These are phyloP conservation scores for Talaromyces proteolyticus DNA, from an alignment of 495 filamentous ascomycete species.

Conservation along the genomic window DNA sequence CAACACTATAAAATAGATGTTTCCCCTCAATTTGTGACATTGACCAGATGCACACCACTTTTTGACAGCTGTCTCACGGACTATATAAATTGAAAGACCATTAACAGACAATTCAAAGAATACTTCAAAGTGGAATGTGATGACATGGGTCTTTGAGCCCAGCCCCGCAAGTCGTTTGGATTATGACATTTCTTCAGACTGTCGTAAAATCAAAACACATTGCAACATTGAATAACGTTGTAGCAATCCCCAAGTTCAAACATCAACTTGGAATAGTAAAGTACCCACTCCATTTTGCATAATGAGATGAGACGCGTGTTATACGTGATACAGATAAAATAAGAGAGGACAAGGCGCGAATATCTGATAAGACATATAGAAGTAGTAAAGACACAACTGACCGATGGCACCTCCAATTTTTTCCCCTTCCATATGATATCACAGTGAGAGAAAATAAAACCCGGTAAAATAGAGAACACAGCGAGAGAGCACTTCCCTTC, in stretches of 20 bases:
- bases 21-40: too few relatives aligned
- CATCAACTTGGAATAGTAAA: not conserved
- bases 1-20: too few relatives aligned
- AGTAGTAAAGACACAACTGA: not conserved
- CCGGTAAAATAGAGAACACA: not conserved
- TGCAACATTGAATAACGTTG: not conserved
- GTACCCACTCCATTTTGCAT: not conserved
- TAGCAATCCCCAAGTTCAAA: not conserved
- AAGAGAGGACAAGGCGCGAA: not conserved
- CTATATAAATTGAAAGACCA: too few relatives aligned
- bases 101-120: too few relatives aligned
- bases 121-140: too few relatives aligned
- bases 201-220: not conserved
- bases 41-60: too few relatives aligned
- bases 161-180: not conserved
- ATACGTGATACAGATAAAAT: not conserved
- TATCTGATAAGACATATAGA: not conserved
- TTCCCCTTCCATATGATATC: not conserved
- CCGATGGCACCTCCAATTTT: not conserved
- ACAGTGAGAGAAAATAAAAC: not conserved
- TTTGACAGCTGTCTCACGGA: too few relatives aligned
- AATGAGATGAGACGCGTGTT: not conserved
- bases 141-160: too few relatives aligned
- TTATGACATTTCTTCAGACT: not conserved
- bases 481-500: conserved; percentile 9